Percentiles rank a stretch among this genome's conserved stretches.
Conservation (phyloP, 495 filamentous ascomycete genomes). For the Penicillium verhagenii region DNA sequence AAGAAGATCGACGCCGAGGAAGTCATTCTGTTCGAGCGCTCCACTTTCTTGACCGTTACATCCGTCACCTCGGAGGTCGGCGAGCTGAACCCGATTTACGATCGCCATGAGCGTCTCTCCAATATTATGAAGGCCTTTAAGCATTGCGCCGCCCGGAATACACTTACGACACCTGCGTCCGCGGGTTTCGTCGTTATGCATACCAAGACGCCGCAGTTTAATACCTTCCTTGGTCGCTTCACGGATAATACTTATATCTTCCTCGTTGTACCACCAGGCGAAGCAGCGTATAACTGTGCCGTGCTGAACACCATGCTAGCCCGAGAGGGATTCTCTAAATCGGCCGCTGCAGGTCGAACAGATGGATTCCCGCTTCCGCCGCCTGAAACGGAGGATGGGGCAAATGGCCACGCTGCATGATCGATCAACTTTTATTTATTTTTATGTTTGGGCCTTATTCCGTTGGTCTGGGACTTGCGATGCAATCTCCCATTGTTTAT, state of each 20-base stretch:
- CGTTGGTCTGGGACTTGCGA: not conserved
- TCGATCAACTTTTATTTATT: not conserved
- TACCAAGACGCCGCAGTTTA: conserved; percentile 72
- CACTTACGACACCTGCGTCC: conserved; percentile 49
- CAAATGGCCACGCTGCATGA: conserved; percentile 12
- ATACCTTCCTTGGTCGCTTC: conserved; percentile 86
- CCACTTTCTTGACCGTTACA: conserved; percentile 91
- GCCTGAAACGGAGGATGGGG: conserved; percentile 31
- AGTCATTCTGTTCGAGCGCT: conserved; percentile 91
- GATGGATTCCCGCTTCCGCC: conserved; percentile 47
- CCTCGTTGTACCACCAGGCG: conserved; percentile 82
- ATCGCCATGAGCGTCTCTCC: conserved; percentile 89
- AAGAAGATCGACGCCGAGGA: conserved; percentile 87
- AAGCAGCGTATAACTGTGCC: conserved; percentile 83
- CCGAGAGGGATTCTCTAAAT: conserved; percentile 67
- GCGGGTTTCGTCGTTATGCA: conserved; percentile 65
- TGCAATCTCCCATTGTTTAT: not conserved
- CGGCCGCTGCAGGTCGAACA: conserved; percentile 35
- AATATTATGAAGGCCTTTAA: conserved; percentile 99
- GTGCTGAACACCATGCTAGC: conserved; percentile 86
- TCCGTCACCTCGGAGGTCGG: conserved; percentile 73
- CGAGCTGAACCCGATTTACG: conserved; percentile 77
- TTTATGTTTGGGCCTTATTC: not conserved
- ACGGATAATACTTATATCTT: conserved; percentile 97
- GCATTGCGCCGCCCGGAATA: conserved; percentile 66